phyloP scores from a whole-genome alignment of 257 asterid species.

The Nicotiana otophora region DNA sequence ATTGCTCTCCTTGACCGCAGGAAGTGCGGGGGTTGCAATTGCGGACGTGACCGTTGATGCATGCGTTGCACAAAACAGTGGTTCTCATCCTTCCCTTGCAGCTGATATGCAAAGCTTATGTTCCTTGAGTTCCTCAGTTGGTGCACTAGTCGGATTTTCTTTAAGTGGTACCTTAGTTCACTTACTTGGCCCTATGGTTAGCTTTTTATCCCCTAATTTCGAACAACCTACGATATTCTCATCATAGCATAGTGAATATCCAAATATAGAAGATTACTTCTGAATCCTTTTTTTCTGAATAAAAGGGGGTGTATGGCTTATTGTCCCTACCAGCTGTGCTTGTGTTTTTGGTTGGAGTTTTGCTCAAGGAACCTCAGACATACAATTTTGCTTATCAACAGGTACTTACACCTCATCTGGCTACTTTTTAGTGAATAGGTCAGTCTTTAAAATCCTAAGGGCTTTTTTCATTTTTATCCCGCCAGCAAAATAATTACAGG shows the following conservation, averaged over 20 bases:
- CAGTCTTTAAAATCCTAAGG: conserved; percentile 14
- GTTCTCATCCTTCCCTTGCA: conserved; percentile 69
- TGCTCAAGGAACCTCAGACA: conserved; percentile 60
- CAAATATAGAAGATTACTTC: neutral
- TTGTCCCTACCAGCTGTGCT: conserved; percentile 72
- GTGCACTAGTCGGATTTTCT: conserved; percentile 75
- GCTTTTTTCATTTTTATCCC: too few species aligned
- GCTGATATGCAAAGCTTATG: conserved; percentile 96
- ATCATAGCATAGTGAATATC: neutral
- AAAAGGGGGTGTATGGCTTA: conserved; percentile 90
- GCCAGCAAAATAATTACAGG: too few species aligned
- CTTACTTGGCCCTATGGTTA: conserved; percentile 83
- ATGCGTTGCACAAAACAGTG: conserved; percentile 88
- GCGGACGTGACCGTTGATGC: conserved; percentile 98
- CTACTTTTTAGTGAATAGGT: neutral
- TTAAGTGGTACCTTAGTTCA: conserved; percentile 81
- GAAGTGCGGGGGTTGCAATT: conserved; percentile 92
- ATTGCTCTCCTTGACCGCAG: conserved; percentile 66
- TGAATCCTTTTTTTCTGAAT: conserved; percentile 6
- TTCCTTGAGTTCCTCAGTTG: conserved; percentile 77
- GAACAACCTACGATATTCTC: neutral
- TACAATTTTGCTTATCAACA: conserved; percentile 46
- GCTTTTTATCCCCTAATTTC: conserved; percentile 11
- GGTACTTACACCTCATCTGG: conserved; percentile 35
- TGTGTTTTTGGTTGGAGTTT: conserved; percentile 60